Evolutionary conservation across 768 basidiomycete species (phyloP), one percentile per base, ranked within the genome.

Genomic region (Cantharellus cinnabarinus): DNA sequence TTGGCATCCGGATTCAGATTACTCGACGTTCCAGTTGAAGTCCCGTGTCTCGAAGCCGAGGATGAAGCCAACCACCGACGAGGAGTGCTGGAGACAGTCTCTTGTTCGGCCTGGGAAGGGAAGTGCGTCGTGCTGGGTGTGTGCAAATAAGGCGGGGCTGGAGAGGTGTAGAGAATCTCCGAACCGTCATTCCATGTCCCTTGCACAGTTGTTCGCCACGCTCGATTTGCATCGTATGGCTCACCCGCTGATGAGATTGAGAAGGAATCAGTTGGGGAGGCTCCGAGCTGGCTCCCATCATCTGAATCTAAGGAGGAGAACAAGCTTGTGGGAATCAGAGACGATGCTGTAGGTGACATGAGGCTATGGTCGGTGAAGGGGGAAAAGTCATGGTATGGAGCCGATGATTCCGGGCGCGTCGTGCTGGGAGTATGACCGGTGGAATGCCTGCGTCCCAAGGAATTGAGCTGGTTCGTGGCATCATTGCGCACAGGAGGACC

Each of bases 1-100:
- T 89, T 87, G 58, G 88, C 88, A 68, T 83, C 84, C 1, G 88
- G 88, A 69, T 90, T 90, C 61, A 90, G 75, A 4, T 81, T 79
- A 66, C 78, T 83, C 10, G 55, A 57, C 41, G 48, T 59, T 10
- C 38, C 5, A 10, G 62, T 57, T 10, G 56, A 54, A 41, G 61
- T 48, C 10, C 14, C 41, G 38, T 58, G 34, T 15, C 39, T 41
- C 20, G 58, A 58, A 34, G 50, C 42, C 29, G 37, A 57, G 53
- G 71, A 67, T 39, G 53, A 1, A 0, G 61, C 29, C 15, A 40
- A 54, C 39, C 41, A 48, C 38, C 59, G 7, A 34, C 50, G 34
- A 41, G 42, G 4, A 50, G 48, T 37, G 4, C 41, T 52, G 62
- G 41, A 20, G 34, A 42, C 56, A 41, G 38, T 5, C 38, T 41